Percentiles rank a stretch among this genome's conserved stretches.
Evolutionary conservation across 176 grass and related monocot genomes (phyloP).

Genomic region (Lolium perenne): DNA sequence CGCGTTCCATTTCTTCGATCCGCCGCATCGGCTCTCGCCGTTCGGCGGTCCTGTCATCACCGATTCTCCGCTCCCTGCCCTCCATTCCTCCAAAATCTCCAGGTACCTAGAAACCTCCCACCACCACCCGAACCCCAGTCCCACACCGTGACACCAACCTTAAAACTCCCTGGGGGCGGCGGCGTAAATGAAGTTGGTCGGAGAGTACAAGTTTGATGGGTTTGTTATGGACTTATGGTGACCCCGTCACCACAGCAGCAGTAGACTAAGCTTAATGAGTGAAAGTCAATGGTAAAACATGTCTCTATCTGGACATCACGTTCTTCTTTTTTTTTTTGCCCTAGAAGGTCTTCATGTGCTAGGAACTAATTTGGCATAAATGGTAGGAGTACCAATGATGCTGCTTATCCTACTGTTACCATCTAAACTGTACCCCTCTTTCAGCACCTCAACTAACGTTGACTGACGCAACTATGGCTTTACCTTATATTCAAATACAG

Average conservation of each 20-base stretch:
- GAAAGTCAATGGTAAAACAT: background rate
- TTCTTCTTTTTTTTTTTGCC: background rate
- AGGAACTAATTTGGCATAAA: background rate
- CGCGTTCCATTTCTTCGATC: too few species aligned
- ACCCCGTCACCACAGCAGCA: background rate
- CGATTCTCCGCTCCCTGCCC: background rate
- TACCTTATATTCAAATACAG: background rate
- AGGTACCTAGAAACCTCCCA: background rate
- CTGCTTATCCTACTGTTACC: slow-evolving; percentile 16
- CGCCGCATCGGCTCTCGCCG: too few species aligned
- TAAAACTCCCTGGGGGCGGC: background rate
- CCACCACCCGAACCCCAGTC: background rate
- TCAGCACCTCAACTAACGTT: background rate
- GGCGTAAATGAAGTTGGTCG: background rate
- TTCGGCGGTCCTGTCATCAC: too few species aligned
- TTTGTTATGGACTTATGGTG: background rate
- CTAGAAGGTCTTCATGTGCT: background rate
- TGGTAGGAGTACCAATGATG: background rate
- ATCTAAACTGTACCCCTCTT: background rate
- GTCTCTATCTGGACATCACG: slow-evolving; percentile 4
- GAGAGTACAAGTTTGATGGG: background rate
- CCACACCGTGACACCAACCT: background rate
- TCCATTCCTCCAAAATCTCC: background rate
- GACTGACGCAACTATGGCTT: background rate
- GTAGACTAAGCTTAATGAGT: background rate